phyloP scores from a whole-genome alignment of 2,329 filamentous ascomycete genomes.

The Colletotrichum sp. region DNA sequence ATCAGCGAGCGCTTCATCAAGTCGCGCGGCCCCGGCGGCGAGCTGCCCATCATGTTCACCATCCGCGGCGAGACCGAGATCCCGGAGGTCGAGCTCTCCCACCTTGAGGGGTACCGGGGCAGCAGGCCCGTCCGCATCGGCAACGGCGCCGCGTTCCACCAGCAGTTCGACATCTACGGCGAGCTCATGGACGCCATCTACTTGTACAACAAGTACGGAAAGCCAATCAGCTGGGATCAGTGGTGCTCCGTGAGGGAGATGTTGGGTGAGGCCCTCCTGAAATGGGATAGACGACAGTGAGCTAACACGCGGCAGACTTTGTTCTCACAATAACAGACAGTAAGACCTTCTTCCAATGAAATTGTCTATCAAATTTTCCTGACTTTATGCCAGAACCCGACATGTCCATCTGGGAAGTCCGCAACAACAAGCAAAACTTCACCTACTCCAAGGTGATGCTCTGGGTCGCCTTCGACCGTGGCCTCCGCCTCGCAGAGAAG shows the following conservation, averaged over 20 bases:
- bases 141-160: constrained; percentile 77
- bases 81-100: constrained; percentile 70
- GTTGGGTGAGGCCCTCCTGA: constrained; percentile 44
- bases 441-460: constrained; percentile 85
- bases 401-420: constrained; percentile 86
- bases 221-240: constrained; percentile 77
- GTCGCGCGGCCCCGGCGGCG: constrained; percentile 63
- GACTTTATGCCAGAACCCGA: constrained; percentile 57
- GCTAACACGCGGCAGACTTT: constrained; percentile 55
- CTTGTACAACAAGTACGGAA: constrained; percentile 80
- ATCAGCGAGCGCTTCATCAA: constrained; percentile 74
- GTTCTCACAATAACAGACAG: constrained; percentile 70
- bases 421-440: constrained; percentile 77
- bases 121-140: constrained; percentile 78
- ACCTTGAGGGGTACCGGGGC: constrained; percentile 75
- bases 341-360: constrained; percentile 27
- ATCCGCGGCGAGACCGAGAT: constrained; percentile 78
- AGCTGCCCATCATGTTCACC: constrained; percentile 81
- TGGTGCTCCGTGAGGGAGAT: constrained; percentile 76
- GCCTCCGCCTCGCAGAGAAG: constrained; percentile 76
- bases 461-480: constrained; percentile 82
- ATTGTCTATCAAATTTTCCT: too few species aligned
- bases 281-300: neutral
- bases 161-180: constrained; percentile 81
- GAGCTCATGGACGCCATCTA: constrained; percentile 81